Evolutionary conservation across 306 rosid genomes (phyloP), one percentile per base, ranked within the genome.

Genomic region (Luffa acutangula): DNA sequence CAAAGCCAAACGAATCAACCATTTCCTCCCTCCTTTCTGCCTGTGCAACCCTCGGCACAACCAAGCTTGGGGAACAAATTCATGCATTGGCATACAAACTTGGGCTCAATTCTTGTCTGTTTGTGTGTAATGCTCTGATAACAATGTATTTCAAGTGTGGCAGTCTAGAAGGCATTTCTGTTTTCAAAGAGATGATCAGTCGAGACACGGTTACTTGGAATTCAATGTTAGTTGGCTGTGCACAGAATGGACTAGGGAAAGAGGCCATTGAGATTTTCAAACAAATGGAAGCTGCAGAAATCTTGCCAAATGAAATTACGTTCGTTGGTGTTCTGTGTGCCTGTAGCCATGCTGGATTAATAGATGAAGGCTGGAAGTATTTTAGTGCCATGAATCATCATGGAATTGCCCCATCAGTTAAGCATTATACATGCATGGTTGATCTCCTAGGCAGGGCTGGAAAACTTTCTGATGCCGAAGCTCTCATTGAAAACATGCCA

Each of bases 91-190:
- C 76, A 14, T 59, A 78, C 77, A 85, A 82, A 78, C 48, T 85
- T 80, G 82, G 81, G 37, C 67, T 85, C 58, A 75, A 64, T 85
- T 54, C 80, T 67, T 80, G 78, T 72, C 48, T 82, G 74, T 70
- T 71, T 43, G 81, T 76, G 25, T 76, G 76, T 48, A 82, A 85
- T 80, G 81, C 88, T 53, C 59, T 80, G 54, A 70, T 82, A 63
- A 80, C 84, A n/a, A 82, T 85, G 88, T 80, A 82, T 80, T 85
- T 82, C 73, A 82, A 72, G 80, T 82, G 88, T 77, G 85, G 86
- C 25, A 85, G 49, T 70, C 66, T 64, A 2, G 82, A 80, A 70
- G 84, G 85, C 51, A 57, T 85, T 77, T 31, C 56, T 45, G 51
- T 71, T 64, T 82, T 82, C 39, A 51, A 70, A 45, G 79, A 82